phyloP scores from a whole-genome alignment of 208 protist genomes.

The Leishmania major region DNA sequence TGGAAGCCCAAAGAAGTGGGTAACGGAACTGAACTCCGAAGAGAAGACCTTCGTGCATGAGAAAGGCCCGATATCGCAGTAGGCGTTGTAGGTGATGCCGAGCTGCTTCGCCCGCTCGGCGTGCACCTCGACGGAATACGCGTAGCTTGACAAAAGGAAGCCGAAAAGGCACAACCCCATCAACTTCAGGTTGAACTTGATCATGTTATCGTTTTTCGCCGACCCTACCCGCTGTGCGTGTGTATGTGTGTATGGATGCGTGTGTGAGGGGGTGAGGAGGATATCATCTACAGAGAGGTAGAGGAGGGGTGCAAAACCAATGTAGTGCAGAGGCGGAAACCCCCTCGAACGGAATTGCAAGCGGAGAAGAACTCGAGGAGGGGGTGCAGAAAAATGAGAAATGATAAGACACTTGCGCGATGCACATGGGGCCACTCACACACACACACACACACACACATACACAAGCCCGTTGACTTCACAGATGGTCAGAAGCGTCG shows the following conservation, averaged over 20 bases:
- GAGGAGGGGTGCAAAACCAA: background rate
- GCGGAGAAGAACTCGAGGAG: background rate
- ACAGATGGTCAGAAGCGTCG: background rate
- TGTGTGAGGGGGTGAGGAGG: background rate
- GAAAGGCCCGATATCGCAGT: conserved; percentile 75
- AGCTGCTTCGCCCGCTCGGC: conserved; percentile 40
- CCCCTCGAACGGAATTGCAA: background rate
- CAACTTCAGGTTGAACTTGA: conserved; percentile 29
- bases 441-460: background rate
- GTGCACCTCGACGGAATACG: conserved; percentile 68
- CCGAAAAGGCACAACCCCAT: conserved; percentile 41
- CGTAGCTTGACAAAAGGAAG: conserved; percentile 67
- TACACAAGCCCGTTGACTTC: background rate
- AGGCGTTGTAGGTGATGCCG: conserved; percentile 48
- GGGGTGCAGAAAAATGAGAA: background rate
- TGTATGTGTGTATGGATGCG: background rate
- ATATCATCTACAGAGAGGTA: background rate
- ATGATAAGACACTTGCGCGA: background rate
- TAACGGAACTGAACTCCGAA: conserved; percentile 60
- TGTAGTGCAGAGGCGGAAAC: background rate
- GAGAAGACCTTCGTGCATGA: conserved; percentile 77
- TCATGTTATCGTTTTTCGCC: background rate
- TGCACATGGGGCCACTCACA: background rate
- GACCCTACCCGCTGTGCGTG: too few species aligned
- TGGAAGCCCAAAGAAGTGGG: conserved; percentile 67